Evolutionary conservation across 2,329 filamentous ascomycete genomes (phyloP), one percentile per base, ranked within the genome.

Genomic region (Talaromyces piceae): DNA sequence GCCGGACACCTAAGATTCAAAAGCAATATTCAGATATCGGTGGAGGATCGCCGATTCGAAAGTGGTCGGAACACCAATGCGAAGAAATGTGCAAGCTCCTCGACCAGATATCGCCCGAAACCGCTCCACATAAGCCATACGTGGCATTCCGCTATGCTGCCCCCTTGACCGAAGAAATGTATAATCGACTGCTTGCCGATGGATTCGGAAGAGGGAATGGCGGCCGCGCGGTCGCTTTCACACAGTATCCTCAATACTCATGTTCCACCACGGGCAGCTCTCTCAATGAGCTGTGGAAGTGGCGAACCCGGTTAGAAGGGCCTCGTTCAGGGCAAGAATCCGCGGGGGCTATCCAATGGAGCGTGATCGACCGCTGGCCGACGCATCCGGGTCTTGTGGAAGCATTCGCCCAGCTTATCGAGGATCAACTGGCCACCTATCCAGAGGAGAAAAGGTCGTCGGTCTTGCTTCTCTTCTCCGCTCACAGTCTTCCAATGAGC

Each of bases 221-320:
- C n/a, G 91, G 91, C 3, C 81, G 93, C 53, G 93, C 94, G 1
- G 90, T 98, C 4, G 93, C 93, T 1, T 98, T 98, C 65, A 96
- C 91, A 25, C 93, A 98, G 70, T 98, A 98, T 63, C 93, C 93
- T 2, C 93, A 98, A 68, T 98, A 98, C 71, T 95, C 89, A 18
- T 98, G 94, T 73, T 95, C 90, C 18, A 98, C 93, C 1, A 98
- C 93, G 0, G 93, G 93, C 20, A 95, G 89, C 69, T 95, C 89
- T 56, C 73, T 98, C 52, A 98, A 98, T 63, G 93, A 98, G 73
- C 73, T 98, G 30, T 98, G 93, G 93, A 96, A 94, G 73, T 96
- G 91, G 90, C 81, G 91, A 56, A 87, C 89, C 63, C 78, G 73
- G 56, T 73, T 98, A 49, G 91, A 97, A 69, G 88, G 88, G 33